phyloP scores from a whole-genome alignment of 305 asterid genomes.

The Plantago coronopus region DNA sequence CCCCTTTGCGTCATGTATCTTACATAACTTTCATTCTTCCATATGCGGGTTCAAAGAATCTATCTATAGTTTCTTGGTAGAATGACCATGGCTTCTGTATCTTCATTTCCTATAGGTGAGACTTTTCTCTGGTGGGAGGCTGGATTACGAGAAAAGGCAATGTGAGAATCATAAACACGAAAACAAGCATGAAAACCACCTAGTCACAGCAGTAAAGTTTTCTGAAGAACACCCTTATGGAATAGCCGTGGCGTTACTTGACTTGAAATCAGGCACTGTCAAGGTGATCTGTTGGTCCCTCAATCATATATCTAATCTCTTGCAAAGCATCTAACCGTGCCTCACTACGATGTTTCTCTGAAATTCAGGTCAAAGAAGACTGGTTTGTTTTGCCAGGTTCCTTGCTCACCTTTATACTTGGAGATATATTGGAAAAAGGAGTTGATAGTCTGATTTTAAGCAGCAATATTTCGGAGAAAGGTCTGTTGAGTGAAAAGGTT shows the following conservation, averaged over 20 bases:
- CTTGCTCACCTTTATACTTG: slow-evolving; percentile 52
- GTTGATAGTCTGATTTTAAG: slow-evolving; percentile 29
- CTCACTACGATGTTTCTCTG: slow-evolving; percentile 16
- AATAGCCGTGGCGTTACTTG: slow-evolving; percentile 65
- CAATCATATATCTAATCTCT: slow-evolving; percentile 13
- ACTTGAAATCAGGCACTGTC: slow-evolving; percentile 57
- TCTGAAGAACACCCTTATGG: slow-evolving; percentile 81
- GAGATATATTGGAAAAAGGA: slow-evolving; percentile 52
- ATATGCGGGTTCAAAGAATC: not conserved
- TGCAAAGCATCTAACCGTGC: slow-evolving; percentile 9
- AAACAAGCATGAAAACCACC: slow-evolving; percentile 36
- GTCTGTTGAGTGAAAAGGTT: slow-evolving; percentile 23
- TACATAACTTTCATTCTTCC: not conserved
- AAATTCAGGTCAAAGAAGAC: slow-evolving; percentile 65
- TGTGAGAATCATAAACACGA: slow-evolving; percentile 49
- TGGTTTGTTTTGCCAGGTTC: slow-evolving; percentile 65
- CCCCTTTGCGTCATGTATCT: not conserved
- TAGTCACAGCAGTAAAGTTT: slow-evolving; percentile 81
- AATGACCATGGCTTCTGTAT: slow-evolving; percentile 9
- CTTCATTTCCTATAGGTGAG: slow-evolving; percentile 51
- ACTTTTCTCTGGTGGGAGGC: slow-evolving; percentile 68
- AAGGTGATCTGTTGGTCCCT: slow-evolving; percentile 39
- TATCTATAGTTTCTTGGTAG: not conserved
- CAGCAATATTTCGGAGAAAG: slow-evolving; percentile 26
- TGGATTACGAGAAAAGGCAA: slow-evolving; percentile 71